These are phyloP conservation scores for Trypanosoma caninum DNA, from an alignment of 208 protist species.

Conservation along the genomic window DNA sequence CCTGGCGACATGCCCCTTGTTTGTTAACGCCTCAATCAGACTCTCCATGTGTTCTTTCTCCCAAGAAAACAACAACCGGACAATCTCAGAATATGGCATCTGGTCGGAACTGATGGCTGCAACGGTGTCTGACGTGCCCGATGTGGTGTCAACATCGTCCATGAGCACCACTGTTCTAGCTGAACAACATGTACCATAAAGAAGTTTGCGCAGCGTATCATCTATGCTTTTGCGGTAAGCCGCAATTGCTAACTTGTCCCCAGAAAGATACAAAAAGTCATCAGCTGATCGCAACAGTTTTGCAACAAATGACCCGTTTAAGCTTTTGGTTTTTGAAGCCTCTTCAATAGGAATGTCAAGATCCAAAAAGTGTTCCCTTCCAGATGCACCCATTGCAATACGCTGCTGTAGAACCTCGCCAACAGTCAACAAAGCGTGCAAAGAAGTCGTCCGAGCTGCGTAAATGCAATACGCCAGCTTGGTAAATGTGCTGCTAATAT, in stretches of 20 bases:
- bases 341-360: conserved; percentile 18
- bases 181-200: conserved; percentile 3
- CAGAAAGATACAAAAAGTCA: conserved; percentile 19
- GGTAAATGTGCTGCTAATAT: conserved; percentile 1
- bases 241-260: not conserved
- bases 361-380: not conserved
- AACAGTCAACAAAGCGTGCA: not conserved
- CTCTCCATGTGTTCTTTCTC: conserved; percentile 9
- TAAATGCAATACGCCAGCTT: conserved; percentile 25
- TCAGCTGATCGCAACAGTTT: conserved; percentile 8
- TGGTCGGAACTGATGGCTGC: not conserved
- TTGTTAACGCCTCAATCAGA: not conserved
- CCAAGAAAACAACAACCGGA: conserved; percentile 15
- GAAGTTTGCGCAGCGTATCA: not conserved
- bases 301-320: not conserved
- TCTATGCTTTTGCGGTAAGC: conserved; percentile 11
- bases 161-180: not conserved
- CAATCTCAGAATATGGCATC: not conserved
- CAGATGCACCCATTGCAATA: not conserved
- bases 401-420: conserved; percentile 7
- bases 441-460: conserved; percentile 2
- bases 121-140: not conserved
- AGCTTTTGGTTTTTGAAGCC: not conserved
- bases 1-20: not conserved
- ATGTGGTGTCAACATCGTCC: not conserved